Conservation (phyloP, 2,329 filamentous ascomycete genomes). For the Aureobasidium vineae region DNA sequence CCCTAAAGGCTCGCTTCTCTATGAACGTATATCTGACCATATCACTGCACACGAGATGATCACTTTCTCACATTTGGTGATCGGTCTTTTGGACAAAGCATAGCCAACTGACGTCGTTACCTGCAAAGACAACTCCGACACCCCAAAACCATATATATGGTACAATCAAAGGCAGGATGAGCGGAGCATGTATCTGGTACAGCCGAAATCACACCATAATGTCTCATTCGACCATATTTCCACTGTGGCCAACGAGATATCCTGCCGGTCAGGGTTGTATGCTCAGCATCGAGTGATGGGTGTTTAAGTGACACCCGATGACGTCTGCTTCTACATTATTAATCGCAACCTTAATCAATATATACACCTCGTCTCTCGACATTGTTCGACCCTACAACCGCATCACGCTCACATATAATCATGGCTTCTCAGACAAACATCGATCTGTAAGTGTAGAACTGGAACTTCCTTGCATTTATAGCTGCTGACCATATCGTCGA, state of each 20-base stretch:
- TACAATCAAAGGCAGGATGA: no score
- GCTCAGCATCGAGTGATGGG: neutral
- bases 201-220: neutral
- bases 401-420: neutral
- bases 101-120: no score
- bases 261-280: neutral
- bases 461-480: neutral
- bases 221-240: neutral
- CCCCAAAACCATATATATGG: no score
- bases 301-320: neutral
- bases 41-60: no score
- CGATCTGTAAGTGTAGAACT: slow-evolving; percentile 18
- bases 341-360: neutral
- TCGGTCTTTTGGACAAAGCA: no score
- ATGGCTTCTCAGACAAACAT: slow-evolving; percentile 26
- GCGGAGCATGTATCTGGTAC: neutral
- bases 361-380: neutral
- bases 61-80: no score
- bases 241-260: neutral
- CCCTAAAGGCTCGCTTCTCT: no score
- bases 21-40: no score
- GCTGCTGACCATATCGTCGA: neutral
- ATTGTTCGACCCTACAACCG: neutral
- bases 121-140: no score
- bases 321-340: slow-evolving; percentile 14